Conservation (phyloP, 2,329 filamentous ascomycete species). For the Corniculantispora saksenae region DNA sequence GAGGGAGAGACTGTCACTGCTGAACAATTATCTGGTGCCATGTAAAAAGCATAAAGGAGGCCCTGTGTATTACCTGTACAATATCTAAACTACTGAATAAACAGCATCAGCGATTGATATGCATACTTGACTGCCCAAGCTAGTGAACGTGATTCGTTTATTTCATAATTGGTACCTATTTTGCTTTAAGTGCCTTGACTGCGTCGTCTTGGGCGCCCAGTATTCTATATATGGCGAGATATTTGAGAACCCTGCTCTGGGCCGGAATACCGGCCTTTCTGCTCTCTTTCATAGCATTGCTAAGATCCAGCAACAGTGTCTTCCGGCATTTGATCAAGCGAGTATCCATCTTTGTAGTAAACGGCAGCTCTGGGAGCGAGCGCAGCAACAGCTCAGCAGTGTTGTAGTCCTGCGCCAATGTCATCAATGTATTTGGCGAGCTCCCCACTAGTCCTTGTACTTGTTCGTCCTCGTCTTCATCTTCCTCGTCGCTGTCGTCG, state of each 20-base stretch:
- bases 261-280: constrained; percentile 45
- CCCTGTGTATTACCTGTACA: constrained; percentile 16
- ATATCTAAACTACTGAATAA: constrained; percentile 21
- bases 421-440: constrained; percentile 48
- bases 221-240: constrained; percentile 54
- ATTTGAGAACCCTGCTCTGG: constrained; percentile 49
- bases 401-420: constrained; percentile 48
- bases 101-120: constrained; percentile 22
- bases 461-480: constrained; percentile 42
- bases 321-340: constrained; percentile 55
- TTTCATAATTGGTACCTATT: constrained; percentile 30
- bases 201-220: constrained; percentile 55
- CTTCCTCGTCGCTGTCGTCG: constrained; percentile 33
- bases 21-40: constrained; percentile 53
- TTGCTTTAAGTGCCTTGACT: constrained; percentile 44
- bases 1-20: constrained; percentile 57
- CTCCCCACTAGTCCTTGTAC: constrained; percentile 43
- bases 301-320: constrained; percentile 57
- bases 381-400: constrained; percentile 44
- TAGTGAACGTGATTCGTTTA: constrained; percentile 18
- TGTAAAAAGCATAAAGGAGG: constrained; percentile 42
- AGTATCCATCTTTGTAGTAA: constrained; percentile 54
- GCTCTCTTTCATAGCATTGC: constrained; percentile 49
- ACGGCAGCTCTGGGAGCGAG: constrained; percentile 46
- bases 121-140: neutral